phyloP scores from a whole-genome alignment of 352 stramenopile species.

The Achlya hypogyna region DNA sequence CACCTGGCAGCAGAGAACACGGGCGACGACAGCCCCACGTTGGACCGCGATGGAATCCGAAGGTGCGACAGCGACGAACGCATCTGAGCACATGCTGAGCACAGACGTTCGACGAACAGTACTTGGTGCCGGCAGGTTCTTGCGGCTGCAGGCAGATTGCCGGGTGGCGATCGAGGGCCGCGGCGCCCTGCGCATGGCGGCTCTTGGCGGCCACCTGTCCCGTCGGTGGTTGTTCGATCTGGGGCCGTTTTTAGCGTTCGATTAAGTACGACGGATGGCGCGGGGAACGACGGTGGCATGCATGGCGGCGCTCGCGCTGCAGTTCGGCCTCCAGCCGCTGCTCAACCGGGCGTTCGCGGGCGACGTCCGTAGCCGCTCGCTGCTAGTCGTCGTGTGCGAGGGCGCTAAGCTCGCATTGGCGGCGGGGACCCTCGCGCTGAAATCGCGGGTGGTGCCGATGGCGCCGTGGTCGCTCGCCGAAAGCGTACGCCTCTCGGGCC shows the following conservation, averaged over 20 bases:
- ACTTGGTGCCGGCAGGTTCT: background rate
- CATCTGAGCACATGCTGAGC: background rate
- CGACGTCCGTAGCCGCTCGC: conserved; percentile 38
- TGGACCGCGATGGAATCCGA: no score
- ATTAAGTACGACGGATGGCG: no score
- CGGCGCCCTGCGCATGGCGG: no score
- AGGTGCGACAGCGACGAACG: no score
- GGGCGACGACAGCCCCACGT: no score
- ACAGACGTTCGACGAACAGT: background rate
- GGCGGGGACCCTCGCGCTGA: conserved; percentile 36
- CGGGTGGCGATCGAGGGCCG: no score
- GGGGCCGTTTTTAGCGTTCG: no score
- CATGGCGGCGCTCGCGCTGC: conserved; percentile 64
- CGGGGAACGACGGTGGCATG: background rate
- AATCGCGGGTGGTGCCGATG: conserved; percentile 17
- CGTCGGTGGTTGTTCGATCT: no score
- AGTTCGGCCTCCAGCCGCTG: conserved; percentile 78
- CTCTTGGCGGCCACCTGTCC: no score
- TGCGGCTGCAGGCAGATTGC: no score
- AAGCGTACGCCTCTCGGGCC: conserved; percentile 50
- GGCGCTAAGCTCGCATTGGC: conserved; percentile 58
- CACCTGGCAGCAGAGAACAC: no score
- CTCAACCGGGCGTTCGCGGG: conserved; percentile 72
- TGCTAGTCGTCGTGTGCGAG: conserved; percentile 71
- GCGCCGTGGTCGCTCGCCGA: conserved; percentile 42